These are phyloP conservation scores for Wickerhamiella spandovensis DNA, from an alignment of 805 yeast genomes.

Conservation along the genomic window DNA sequence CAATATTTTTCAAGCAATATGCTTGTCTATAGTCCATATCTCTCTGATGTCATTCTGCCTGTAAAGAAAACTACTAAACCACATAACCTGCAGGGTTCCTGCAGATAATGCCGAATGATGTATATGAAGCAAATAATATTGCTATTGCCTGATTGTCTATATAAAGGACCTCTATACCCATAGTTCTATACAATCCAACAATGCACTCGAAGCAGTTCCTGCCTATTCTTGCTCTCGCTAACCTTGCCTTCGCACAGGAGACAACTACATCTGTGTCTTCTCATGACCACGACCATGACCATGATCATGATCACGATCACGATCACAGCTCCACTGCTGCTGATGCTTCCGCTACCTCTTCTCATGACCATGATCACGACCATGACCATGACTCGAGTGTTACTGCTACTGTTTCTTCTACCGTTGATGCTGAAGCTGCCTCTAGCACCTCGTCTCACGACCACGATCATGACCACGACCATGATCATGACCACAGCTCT, in stretches of 20 bases:
- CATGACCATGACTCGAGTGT: constrained; percentile 2
- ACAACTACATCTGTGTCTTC: constrained; percentile 4
- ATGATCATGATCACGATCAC: too few species aligned
- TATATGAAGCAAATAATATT: not conserved
- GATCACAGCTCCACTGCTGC: too few species aligned
- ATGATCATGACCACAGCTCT: too few species aligned
- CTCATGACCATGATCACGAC: not conserved
- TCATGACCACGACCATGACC: not conserved
- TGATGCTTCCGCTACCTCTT: too few species aligned
- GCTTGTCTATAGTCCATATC: too few species aligned
- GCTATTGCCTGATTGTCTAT: not conserved
- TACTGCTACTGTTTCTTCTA: constrained; percentile 7
- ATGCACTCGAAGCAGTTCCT: not conserved
- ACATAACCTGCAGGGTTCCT: not conserved
- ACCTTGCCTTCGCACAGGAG: not conserved
- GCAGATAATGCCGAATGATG: not conserved
- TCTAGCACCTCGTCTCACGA: not conserved
- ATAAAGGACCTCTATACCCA: not conserved
- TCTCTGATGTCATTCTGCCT: too few species aligned
- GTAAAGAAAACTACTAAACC: too few species aligned
- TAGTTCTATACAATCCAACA: too few species aligned
- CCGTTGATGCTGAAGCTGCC: constrained; percentile 1
- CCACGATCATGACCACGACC: not conserved
- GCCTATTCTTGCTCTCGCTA: not conserved
- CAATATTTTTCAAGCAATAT: too few species aligned